Percentiles rank a stretch among this genome's conserved stretches.
Conservation (phyloP, 306 rosid genomes). For the Prosopis cineraria region DNA sequence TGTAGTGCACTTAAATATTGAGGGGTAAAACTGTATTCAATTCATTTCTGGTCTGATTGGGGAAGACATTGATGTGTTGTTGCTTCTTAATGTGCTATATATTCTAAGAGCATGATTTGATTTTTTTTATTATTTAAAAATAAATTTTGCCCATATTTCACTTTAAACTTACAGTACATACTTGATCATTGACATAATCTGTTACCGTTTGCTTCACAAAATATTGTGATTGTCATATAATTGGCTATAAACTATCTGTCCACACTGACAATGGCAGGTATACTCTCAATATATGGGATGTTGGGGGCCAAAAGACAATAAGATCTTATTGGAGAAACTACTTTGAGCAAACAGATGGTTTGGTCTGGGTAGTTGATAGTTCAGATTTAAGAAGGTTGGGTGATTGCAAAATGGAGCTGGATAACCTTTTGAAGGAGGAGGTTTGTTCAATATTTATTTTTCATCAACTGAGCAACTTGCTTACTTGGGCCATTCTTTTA, state of each 20-base stretch:
- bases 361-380: slow-evolving; percentile 74
- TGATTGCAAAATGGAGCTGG: slow-evolving; percentile 86
- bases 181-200: neutral
- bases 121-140: too few relatives aligned
- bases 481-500: neutral
- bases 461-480: slow-evolving; percentile 8
- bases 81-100: slow-evolving; percentile 6
- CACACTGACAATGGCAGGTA: slow-evolving; percentile 57
- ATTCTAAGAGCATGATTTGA: neutral
- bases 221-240: neutral
- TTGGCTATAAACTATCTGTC: slow-evolving; percentile 6
- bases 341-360: slow-evolving; percentile 91
- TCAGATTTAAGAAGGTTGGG: slow-evolving; percentile 48
- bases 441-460: slow-evolving; percentile 36
- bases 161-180: neutral
- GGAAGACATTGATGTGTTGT: neutral
- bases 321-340: slow-evolving; percentile 95
- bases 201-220: slow-evolving; percentile 3
- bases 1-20: neutral
- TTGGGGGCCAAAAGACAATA: slow-evolving; percentile 87
- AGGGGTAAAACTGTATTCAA: neutral
- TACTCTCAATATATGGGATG: slow-evolving; percentile 80
- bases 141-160: neutral
- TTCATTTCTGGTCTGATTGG: neutral
- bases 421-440: slow-evolving; percentile 93